Conservation (phyloP, 2,329 filamentous ascomycete species). For the Hawksworthiomyces lignivorus region DNA sequence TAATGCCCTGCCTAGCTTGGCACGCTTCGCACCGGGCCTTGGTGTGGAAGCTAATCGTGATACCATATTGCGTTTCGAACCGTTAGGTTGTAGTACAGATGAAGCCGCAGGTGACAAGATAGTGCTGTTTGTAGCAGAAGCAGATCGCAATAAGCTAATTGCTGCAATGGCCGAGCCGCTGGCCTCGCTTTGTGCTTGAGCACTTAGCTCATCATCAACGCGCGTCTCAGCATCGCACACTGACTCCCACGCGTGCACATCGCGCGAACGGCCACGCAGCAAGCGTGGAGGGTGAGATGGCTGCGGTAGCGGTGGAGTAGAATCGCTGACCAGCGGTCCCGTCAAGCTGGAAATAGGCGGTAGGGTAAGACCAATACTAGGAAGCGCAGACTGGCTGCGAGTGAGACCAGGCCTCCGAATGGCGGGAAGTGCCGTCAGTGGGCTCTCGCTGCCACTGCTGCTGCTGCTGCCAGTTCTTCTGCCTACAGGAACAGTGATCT, state of each 20-base stretch:
- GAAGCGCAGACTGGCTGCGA: conserved; percentile 63
- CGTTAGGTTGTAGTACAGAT: conserved; percentile 43
- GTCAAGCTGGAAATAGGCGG: conserved; percentile 48
- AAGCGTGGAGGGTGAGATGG: conserved; percentile 36
- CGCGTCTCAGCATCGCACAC: conserved; percentile 75
- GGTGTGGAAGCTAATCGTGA: conserved; percentile 21
- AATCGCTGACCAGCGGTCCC: conserved; percentile 23
- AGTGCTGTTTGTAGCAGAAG: conserved; percentile 40
- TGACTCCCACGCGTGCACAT: conserved; percentile 86
- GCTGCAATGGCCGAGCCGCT: conserved; percentile 73
- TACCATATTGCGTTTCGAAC: conserved; percentile 56
- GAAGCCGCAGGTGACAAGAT: conserved; percentile 25
- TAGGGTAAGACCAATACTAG: conserved; percentile 48
- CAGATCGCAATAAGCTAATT: conserved; percentile 72
- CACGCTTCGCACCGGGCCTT: conserved; percentile 46
- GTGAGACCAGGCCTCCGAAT: conserved; percentile 49
- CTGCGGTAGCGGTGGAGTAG: conserved; percentile 10
- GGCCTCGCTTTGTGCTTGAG: conserved; percentile 72
- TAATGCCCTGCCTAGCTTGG: conserved; percentile 51
- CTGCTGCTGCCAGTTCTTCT: conserved; percentile 1
- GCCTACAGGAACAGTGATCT: conserved; percentile 17
- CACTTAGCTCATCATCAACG: conserved; percentile 61
- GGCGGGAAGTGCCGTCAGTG: conserved; percentile 36
- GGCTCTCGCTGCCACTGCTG: conserved; percentile 28
- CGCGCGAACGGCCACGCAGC: conserved; percentile 67